Percentiles rank a stretch among this genome's conserved stretches.
Evolutionary conservation across 306 rosid genomes (phyloP).

Genomic region (Styphnolobium japonicum): DNA sequence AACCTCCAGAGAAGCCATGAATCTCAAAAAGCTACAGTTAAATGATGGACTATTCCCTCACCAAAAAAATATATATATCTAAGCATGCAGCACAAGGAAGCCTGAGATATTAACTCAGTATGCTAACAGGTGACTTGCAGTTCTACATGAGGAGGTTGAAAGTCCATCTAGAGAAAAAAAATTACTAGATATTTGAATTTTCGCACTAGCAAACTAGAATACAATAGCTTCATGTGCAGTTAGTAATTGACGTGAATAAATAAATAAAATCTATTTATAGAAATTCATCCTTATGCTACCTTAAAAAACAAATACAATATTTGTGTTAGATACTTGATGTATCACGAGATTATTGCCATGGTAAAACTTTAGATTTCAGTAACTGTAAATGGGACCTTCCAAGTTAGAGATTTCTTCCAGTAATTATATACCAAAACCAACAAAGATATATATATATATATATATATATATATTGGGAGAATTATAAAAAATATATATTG

Average conservation of each 20-base stretch:
- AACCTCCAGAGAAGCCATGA: neutral
- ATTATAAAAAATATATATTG: neutral
- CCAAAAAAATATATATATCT: neutral
- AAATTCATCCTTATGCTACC: neutral
- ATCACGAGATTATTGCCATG: neutral
- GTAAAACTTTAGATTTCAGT: neutral
- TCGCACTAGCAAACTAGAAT: neutral
- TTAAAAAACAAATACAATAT: neutral
- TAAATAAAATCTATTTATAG: neutral
- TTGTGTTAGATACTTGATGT: neutral
- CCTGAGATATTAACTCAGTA: neutral
- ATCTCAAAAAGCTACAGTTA: neutral
- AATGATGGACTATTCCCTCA: neutral
- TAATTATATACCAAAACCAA: neutral
- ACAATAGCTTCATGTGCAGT: neutral
- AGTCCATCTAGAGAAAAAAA: neutral
- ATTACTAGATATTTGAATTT: neutral
- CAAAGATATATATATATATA: neutral
- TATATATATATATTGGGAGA: neutral
- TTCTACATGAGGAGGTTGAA: neutral
- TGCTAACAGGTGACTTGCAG: neutral
- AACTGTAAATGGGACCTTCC: neutral
- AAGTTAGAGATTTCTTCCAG: neutral
- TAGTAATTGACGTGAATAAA: neutral
- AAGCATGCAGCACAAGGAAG: neutral